Conservation (phyloP, 495 filamentous ascomycete species). For the Xylaria telfairii region DNA sequence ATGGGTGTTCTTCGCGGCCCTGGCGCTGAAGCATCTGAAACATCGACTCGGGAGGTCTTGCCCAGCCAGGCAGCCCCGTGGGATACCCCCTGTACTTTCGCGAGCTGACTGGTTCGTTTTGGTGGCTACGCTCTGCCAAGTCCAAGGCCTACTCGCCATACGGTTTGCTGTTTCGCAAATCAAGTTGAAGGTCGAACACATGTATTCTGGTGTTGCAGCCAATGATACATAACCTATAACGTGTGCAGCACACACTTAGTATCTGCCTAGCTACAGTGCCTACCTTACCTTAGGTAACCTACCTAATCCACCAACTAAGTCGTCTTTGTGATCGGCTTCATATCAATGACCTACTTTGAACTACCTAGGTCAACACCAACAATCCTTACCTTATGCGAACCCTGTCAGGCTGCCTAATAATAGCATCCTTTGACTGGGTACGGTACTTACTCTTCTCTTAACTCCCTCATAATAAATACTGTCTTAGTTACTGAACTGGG, state of each 20-base stretch:
- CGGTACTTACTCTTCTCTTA: neutral
- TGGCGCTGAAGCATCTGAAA: conserved; percentile 15
- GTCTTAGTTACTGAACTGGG: neutral
- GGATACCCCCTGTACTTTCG: neutral
- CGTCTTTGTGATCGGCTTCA: neutral
- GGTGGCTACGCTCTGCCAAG: neutral
- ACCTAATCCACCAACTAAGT: neutral
- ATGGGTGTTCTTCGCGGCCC: neutral
- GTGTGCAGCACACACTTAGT: neutral
- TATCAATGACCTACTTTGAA: neutral
- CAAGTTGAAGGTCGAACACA: neutral
- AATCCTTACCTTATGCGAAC: neutral
- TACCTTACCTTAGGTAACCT: too few species aligned
- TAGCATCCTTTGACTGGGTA: conserved; percentile 11
- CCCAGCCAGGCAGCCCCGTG: conserved; percentile 20
- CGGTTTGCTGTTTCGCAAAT: neutral
- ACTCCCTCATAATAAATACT: neutral
- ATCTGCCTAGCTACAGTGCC: neutral
- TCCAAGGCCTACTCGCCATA: neutral
- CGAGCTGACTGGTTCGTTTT: neutral
- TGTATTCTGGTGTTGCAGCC: neutral
- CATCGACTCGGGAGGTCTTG: neutral
- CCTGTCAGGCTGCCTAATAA: neutral
- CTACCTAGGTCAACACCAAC: neutral
- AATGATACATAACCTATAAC: neutral